Evolutionary conservation across 1,284 basidiomycete genomes (phyloP), one percentile per base, ranked within the genome.

Genomic region (Amylostereum areolatum): DNA sequence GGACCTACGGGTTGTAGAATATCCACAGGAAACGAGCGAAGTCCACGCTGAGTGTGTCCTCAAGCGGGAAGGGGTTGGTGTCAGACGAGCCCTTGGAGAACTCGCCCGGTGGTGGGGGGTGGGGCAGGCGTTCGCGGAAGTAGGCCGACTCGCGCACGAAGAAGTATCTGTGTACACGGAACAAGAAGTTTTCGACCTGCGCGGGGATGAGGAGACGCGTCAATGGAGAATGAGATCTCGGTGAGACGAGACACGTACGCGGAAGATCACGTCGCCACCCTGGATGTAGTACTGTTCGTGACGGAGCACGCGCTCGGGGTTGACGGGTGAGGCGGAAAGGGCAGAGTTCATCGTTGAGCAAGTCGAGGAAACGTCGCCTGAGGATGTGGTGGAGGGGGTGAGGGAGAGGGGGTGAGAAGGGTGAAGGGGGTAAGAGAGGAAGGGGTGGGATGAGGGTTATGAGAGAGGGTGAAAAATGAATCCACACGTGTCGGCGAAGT

Each of bases 11-110:
- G 47, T 85, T 80, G 43, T 86, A 87, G 64, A 85, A 86, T 0
- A 87, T 76, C 83, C 84, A 85, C 0, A 85, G 56, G 28, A 87
- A 76, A 4, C 70, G 67, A 0, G 72, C 73, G 48, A 87, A 85
- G 3, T 83, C 78, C 0, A 66, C 62, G 0, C 69, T 62, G 0
- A 63, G 62, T 4, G 79, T 68, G 9, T 77, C 70, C 3, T 78
- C 71, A 11, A 87, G 66, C 4, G 74, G 66, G 46, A 81, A 74
- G 0, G 83, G 77, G 32, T 64, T 73, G 2, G 66, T 63, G 45
- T 82, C 80, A 0, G 70, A 66, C 1, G 67, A 68, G 29, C 71
- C 79, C 52, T 59, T 66, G 28, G 58, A 66, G 24, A 57, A 60
- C 31, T 71, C 67, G 3, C 78, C 78, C 30, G 77, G 71, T 9